Percentiles rank a stretch among this genome's conserved stretches.
Conservation (phyloP, 176 grass and related monocot genomes). For the Triticum monococcum region DNA sequence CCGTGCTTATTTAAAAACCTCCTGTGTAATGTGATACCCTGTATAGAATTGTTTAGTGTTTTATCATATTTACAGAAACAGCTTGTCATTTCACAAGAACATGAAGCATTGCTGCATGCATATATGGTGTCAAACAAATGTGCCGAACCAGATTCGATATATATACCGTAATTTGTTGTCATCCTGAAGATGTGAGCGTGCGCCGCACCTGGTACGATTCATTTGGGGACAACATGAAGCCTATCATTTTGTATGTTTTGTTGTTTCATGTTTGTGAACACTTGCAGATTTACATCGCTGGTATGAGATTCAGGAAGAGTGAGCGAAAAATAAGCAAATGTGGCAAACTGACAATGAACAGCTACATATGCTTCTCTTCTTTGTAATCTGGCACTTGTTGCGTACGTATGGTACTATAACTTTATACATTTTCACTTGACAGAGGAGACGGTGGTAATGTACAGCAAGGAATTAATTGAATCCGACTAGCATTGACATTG, state of each 20-base stretch:
- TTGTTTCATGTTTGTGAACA: background rate
- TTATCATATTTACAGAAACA: background rate
- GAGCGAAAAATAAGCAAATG: background rate
- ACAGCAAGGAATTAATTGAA: conserved; percentile 53
- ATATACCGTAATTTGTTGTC: background rate
- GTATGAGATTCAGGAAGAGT: conserved; percentile 1
- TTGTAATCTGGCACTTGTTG: conserved; percentile 22
- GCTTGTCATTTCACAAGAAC: background rate
- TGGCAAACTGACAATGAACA: background rate
- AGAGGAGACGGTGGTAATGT: conserved; percentile 37
- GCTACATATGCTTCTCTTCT: background rate
- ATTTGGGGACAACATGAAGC: background rate
- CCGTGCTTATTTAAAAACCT: too few species aligned
- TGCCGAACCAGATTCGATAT: background rate
- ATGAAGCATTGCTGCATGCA: background rate
- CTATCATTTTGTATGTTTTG: background rate
- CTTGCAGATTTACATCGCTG: background rate
- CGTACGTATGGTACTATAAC: conserved; percentile 38
- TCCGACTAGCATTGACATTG: conserved; percentile 23
- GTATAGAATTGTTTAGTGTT: conserved; percentile 35
- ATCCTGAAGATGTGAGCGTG: background rate
- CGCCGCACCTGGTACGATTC: background rate
- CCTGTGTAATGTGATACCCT: conserved; percentile 33
- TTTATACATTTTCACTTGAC: conserved; percentile 37
- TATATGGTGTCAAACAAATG: conserved; percentile 19